Conservation (phyloP, 108 stramenopile genomes). For the Cylindrotheca fusiformis region DNA sequence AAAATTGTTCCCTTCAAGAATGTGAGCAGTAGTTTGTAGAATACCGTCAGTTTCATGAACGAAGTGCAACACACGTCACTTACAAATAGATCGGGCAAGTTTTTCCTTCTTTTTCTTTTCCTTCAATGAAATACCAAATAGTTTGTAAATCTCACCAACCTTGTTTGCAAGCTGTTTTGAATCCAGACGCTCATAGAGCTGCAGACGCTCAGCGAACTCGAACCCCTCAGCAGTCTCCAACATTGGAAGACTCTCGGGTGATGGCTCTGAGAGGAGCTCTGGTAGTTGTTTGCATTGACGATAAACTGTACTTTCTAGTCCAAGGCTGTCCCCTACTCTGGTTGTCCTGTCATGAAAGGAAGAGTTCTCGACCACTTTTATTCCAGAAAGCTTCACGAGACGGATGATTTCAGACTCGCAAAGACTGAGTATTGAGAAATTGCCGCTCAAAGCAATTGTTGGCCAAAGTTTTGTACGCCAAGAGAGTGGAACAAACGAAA, state of each 20-base stretch:
- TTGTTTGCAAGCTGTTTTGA: constrained; percentile 11
- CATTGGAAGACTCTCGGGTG: neutral
- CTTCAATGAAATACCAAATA: constrained; percentile 28
- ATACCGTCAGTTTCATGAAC: neutral
- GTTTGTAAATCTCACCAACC: constrained; percentile 12
- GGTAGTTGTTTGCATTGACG: neutral
- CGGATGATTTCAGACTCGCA: constrained; percentile 39
- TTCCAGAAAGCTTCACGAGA: constrained; percentile 26
- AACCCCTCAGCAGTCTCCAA: constrained; percentile 2
- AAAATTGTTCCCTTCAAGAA: constrained; percentile 12
- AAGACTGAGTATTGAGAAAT: constrained; percentile 26
- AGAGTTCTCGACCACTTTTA: neutral
- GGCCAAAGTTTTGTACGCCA: constrained; percentile 49
- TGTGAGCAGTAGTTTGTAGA: neutral
- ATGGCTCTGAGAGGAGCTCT: neutral
- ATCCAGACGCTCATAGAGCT: constrained; percentile 40
- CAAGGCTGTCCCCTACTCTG: constrained; percentile 7
- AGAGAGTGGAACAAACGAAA: constrained; percentile 29
- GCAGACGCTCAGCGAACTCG: constrained; percentile 39
- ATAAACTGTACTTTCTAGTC: constrained; percentile 17
- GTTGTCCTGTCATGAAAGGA: constrained; percentile 3
- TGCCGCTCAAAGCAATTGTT: neutral
- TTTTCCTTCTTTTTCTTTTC: constrained; percentile 42
- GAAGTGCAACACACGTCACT: constrained; percentile 2
- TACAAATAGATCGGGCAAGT: constrained; percentile 32